Percentiles rank a stretch among this genome's conserved stretches.
Conservation (phyloP, 257 asterid species). For the Schizonepeta tenuifolia region DNA sequence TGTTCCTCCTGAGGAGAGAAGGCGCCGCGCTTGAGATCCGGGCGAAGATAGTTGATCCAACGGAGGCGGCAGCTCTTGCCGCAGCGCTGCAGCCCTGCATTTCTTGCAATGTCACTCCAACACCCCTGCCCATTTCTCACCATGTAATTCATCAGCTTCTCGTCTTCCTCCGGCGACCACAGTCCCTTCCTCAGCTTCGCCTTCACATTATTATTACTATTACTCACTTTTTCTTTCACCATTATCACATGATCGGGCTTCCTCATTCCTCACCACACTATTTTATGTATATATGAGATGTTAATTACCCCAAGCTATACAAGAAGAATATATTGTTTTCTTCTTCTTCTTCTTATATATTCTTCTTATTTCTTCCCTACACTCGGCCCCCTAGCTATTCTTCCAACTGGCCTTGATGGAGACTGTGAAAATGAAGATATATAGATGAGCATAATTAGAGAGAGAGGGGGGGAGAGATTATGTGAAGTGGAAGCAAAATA, state of each 20-base stretch:
- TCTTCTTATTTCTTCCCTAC: background rate
- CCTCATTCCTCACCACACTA: constrained; percentile 32
- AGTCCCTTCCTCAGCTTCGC: constrained; percentile 71
- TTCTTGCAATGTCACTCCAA: constrained; percentile 89
- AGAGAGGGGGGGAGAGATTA: constrained; percentile 48
- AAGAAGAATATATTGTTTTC: background rate
- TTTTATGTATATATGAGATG: too few species aligned
- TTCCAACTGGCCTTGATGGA: constrained; percentile 52
- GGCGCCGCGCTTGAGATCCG: constrained; percentile 88
- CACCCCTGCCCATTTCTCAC: constrained; percentile 79
- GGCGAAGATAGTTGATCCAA: constrained; percentile 85
- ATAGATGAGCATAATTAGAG: constrained; percentile 51
- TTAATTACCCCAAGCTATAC: background rate
- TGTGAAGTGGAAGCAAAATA: constrained; percentile 98
- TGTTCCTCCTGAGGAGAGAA: constrained; percentile 81
- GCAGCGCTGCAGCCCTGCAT: constrained; percentile 76
- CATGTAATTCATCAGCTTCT: constrained; percentile 80
- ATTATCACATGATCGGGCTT: constrained; percentile 36
- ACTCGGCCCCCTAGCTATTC: constrained; percentile 8
- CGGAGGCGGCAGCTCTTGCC: constrained; percentile 87
- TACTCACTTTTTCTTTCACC: constrained; percentile 28
- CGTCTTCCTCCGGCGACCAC: constrained; percentile 94
- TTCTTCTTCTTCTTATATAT: background rate
- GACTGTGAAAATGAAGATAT: constrained; percentile 59
- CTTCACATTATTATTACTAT: background rate